Conservation (phyloP, 2,329 filamentous ascomycete genomes). For the Pseudogymnoascus sp. region DNA sequence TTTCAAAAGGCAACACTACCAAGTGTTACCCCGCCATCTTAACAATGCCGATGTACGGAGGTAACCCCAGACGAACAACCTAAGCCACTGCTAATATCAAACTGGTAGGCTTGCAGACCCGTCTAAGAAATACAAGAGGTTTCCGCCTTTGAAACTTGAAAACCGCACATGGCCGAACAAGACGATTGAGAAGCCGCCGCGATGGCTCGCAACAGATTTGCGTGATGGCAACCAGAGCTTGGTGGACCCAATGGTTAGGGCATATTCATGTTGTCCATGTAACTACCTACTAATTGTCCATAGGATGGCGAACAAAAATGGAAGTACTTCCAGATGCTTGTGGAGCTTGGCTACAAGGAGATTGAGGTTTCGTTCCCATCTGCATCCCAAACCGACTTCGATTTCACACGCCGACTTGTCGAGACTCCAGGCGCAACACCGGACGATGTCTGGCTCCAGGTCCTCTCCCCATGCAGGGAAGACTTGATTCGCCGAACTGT, state of each 20-base stretch:
- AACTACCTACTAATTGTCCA: not conserved
- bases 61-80: not conserved
- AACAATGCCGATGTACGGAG: conserved; percentile 10
- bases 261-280: not conserved
- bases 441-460: conserved; percentile 86
- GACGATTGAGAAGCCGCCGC: conserved; percentile 70
- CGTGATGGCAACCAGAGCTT: conserved; percentile 93
- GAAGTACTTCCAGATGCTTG: conserved; percentile 90
- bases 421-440: conserved; percentile 77
- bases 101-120: conserved; percentile 61
- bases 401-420: conserved; percentile 82
- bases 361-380: conserved; percentile 96
- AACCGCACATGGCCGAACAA: conserved; percentile 39
- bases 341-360: conserved; percentile 90
- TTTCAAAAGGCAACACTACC: not conserved
- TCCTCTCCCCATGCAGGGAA: conserved; percentile 83
- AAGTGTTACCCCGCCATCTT: conserved; percentile 7
- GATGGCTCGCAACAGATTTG: conserved; percentile 85
- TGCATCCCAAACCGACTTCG: conserved; percentile 89
- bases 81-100: not conserved
- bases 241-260: conserved; percentile 79
- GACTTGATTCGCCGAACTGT: conserved; percentile 88
- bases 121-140: conserved; percentile 68
- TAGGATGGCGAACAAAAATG: conserved; percentile 93
- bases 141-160: conserved; percentile 52